Conservation (phyloP, 2,329 filamentous ascomycete genomes). For the Penicillium sp. region DNA sequence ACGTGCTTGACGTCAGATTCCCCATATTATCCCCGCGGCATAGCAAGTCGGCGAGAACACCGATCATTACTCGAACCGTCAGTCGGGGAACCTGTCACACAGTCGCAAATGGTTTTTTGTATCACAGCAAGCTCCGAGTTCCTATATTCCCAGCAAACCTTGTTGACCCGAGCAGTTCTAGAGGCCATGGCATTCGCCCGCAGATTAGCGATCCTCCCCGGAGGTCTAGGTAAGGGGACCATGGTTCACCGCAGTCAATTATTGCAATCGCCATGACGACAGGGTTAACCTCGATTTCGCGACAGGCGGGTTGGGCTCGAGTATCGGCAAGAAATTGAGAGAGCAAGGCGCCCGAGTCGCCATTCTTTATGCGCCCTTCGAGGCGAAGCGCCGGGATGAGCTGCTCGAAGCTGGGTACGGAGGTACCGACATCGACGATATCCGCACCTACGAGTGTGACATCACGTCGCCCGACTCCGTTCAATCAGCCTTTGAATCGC, state of each 20-base stretch:
- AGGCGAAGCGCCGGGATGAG: conserved; percentile 42
- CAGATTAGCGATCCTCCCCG: conserved; percentile 49
- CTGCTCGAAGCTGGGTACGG: conserved; percentile 44
- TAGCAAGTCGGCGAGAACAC: conserved; percentile 1
- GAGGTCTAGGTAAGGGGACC: conserved; percentile 44
- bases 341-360: conserved; percentile 49
- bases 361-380: conserved; percentile 54
- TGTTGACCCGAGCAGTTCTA: not conserved
- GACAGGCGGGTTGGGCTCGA: conserved; percentile 47
- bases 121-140: no score
- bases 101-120: no score
- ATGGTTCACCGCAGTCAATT: not conserved
- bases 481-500: conserved; percentile 43
- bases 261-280: conserved; percentile 16
- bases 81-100: not conserved
- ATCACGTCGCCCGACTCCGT: conserved; percentile 55
- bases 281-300: conserved; percentile 16
- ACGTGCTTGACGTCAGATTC: conserved; percentile 1
- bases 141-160: no score
- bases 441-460: conserved; percentile 50
- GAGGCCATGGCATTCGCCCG: conserved; percentile 44
- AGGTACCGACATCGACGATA: conserved; percentile 23
- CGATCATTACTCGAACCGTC: conserved; percentile 10
- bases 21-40: not conserved
- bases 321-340: conserved; percentile 47